Base-by-base conservation (phyloP, 305 asterid genomes). In the Solanum hybrid region DNA sequence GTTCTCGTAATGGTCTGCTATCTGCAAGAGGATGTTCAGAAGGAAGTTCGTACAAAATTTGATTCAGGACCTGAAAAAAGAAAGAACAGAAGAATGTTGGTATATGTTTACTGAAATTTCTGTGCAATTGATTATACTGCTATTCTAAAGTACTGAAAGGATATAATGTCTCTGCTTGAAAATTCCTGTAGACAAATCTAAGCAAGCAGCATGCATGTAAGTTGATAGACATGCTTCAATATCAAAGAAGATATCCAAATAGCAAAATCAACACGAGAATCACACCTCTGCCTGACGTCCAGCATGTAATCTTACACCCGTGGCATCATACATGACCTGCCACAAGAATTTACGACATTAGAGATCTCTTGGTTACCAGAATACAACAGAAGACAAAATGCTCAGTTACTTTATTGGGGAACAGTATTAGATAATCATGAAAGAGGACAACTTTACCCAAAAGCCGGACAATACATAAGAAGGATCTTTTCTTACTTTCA, bases 201-300 rank as follows among this genome's bases (percentile, higher is more conserved):
- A 85, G 32, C 41, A 57, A 57, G 45, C 32, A 57, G 77, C 77
- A 57, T 57, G 77, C 45, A 57, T 85, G 88, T 57, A 57, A 51
- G 72, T 87, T 87, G 68, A 61, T 86, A 83, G 37, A 84, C 39
- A 85, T 87, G 81, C 26, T 87, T 77, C 83, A 68, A 79, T 22
- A 37, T 72, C 17, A 79, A 51, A 4, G 81, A 76, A 89, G 80
- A 36, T 17, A 84, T 20, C 36, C 89, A 90, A 77, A 92, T 90
- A 89, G 89, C 86, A 89, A 88, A 80, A 79, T 51, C 41, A 31
- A 51, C 12, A 72, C 37, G 65, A 89, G 83, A 38, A 45, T 90
- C 95, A 79, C 79, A 97, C 98, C 99, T 96, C 99, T 79, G 99
- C 99, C 93, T 97, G 99, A 70, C 99, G 98, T 81, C 99, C 99